phyloP scores from a whole-genome alignment of 352 stramenopile genomes.

The Phytophthora uliginosa region DNA sequence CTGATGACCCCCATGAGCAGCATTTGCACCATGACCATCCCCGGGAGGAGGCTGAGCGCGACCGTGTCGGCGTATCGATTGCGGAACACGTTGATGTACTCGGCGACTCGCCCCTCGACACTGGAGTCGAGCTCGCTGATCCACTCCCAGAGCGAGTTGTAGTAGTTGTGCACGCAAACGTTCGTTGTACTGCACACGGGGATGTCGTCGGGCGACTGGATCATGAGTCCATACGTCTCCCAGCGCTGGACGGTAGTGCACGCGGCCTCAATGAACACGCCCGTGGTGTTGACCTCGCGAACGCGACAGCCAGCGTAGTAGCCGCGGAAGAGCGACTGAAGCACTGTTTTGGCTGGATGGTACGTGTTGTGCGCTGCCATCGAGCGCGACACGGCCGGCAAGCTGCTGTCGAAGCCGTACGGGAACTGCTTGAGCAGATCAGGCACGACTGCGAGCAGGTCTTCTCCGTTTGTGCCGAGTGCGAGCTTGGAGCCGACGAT shows the following conservation, averaged over 20 bases:
- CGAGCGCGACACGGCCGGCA: constrained; percentile 13
- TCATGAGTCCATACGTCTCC: not conserved
- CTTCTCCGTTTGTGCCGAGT: constrained; percentile 12
- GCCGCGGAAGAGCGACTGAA: constrained; percentile 17
- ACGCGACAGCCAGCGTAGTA: not conserved
- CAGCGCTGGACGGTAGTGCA: not conserved
- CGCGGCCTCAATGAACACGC: not conserved
- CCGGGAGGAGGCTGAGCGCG: too few species aligned
- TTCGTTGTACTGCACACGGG: not conserved
- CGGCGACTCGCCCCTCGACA: not conserved
- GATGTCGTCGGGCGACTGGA: not conserved
- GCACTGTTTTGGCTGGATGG: constrained; percentile 12
- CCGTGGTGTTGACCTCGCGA: not conserved
- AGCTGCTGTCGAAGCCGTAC: constrained; percentile 25
- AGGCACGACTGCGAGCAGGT: constrained; percentile 28
- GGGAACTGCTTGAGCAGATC: constrained; percentile 28
- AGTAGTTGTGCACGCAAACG: not conserved
- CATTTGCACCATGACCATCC: too few species aligned
- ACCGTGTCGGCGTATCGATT: not conserved
- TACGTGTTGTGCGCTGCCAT: constrained; percentile 20
- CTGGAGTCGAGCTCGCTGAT: not conserved
- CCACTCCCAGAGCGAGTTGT: constrained; percentile 18
- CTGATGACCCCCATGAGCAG: too few species aligned
- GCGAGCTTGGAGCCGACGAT: constrained; percentile 20
- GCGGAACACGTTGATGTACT: constrained; percentile 3